These are phyloP conservation scores for Hypoxylon cercidicola DNA, from an alignment of 495 filamentous ascomycete species.

Conservation along the genomic window DNA sequence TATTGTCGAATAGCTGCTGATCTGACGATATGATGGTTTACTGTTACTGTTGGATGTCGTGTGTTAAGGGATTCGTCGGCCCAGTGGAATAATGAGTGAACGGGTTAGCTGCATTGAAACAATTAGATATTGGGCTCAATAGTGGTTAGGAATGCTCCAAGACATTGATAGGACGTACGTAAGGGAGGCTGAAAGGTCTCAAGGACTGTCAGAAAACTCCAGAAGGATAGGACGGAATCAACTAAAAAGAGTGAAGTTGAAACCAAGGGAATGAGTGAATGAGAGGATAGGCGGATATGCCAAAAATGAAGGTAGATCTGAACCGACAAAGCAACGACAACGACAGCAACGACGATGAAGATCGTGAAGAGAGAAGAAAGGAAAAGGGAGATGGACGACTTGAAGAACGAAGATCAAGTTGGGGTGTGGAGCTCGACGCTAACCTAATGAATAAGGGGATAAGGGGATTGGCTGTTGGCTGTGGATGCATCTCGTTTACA, in stretches of 20 bases:
- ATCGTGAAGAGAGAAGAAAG: slow-evolving; percentile 56
- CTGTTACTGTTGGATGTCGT: slow-evolving; percentile 26
- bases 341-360: slow-evolving; percentile 59
- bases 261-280: slow-evolving; percentile 55
- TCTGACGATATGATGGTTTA: slow-evolving; percentile 28
- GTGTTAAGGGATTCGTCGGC: slow-evolving; percentile 33
- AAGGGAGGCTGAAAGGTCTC: slow-evolving; percentile 44
- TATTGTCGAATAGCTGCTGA: slow-evolving; percentile 45
- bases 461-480: slow-evolving; percentile 33
- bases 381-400: slow-evolving; percentile 41
- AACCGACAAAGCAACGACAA: slow-evolving; percentile 44
- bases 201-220: slow-evolving; percentile 43
- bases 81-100: slow-evolving; percentile 39
- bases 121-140: slow-evolving; percentile 43
- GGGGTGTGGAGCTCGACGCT: slow-evolving; percentile 15
- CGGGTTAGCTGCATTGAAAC: slow-evolving; percentile 34
- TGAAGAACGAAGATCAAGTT: slow-evolving; percentile 42
- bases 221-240: slow-evolving; percentile 63
- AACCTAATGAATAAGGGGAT: no score
- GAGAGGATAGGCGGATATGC: slow-evolving; percentile 44
- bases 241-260: slow-evolving; percentile 88
- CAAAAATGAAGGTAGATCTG: slow-evolving; percentile 44
- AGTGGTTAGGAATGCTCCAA: slow-evolving; percentile 21
- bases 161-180: slow-evolving; percentile 45
- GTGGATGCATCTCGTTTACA: slow-evolving; percentile 29